Base-by-base conservation (phyloP, 1,284 basidiomycete species). In the Marasmius sp. region DNA sequence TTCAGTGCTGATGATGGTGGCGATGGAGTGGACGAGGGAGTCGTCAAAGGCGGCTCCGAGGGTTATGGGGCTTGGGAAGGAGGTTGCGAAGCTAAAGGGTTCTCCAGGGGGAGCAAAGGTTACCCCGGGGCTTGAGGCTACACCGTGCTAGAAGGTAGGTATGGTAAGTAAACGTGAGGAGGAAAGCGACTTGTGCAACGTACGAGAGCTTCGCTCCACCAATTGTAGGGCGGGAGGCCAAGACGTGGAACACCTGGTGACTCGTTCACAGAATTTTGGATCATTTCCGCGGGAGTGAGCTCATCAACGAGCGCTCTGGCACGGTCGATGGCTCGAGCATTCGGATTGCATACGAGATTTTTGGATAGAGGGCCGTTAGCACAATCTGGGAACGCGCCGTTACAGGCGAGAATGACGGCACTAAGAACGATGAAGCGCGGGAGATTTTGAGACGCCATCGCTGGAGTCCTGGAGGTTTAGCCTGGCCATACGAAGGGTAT, bases 31-130 rank as follows among this genome's bases (percentile, higher is more conserved):
- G 56, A 85, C 77, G 52, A 86, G 75, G 0, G 74, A 69, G 61
- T 85, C 82, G 64, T 86, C 81, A 86, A 96, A 96, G 47, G 94
- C 92, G 61, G 94, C 93, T 70, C 93, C 91, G 87, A 96, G 91
- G 69, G 93, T 85, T 69, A 96, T 95, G 62, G 94, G 95, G 71
- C 92, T 75, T 2, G 84, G 84, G 72, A 86, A 85, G 1, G 83
- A 85, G 0, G 84, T 85, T 1, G 84, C 83, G 64, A 73, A 81
- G 65, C 81, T 83, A 69, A 84, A 86, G 37, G 80, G 67, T 39
- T 66, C 63, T 41, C 84, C 84, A 1, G 78, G 71, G 0, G 73
- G 34, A 0, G 82, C 75, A 65, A 85, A 86, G 6, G 71, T 74
- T 3, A 84, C 81, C 39, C 84, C 84, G 11, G 80, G 83, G 66